Conservation (phyloP, 116 monocot species). For the Posidonia oceanica region DNA sequence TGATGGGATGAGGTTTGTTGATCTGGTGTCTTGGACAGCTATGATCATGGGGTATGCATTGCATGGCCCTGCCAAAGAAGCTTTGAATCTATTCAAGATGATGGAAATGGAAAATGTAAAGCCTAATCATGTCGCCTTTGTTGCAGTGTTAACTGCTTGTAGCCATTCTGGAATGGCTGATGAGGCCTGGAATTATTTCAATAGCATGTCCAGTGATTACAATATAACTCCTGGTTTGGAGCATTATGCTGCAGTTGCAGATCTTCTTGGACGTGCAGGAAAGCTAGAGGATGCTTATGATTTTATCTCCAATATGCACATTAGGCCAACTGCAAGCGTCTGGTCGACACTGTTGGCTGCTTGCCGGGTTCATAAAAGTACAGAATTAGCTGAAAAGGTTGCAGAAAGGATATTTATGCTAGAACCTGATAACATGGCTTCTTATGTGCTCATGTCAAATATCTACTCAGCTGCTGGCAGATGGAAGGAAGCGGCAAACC, state of each 20-base stretch:
- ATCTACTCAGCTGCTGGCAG: conserved; percentile 63
- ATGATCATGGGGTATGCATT: conserved; percentile 97
- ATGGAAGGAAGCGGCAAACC: conserved; percentile 61
- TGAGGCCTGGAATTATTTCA: conserved; percentile 35
- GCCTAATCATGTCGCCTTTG: conserved; percentile 66
- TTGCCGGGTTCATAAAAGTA: conserved; percentile 54
- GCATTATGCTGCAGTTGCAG: conserved; percentile 74
- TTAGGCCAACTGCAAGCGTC: conserved; percentile 63
- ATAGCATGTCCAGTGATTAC: conserved; percentile 48
- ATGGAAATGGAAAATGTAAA: conserved; percentile 46
- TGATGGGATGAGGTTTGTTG: conserved; percentile 30
- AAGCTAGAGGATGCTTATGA: conserved; percentile 58
- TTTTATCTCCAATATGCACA: conserved; percentile 53
- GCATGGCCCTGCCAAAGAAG: conserved; percentile 66
- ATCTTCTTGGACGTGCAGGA: conserved; percentile 58
- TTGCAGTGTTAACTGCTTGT: conserved; percentile 80
- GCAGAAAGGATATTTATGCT: conserved; percentile 52
- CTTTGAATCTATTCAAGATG: conserved; percentile 40
- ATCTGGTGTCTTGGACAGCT: conserved; percentile 71
- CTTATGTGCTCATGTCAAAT: conserved; percentile 60
- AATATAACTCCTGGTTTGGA: conserved; percentile 53
- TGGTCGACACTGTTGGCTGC: conserved; percentile 70
- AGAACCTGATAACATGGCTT: conserved; percentile 42
- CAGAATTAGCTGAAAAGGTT: conserved; percentile 47
- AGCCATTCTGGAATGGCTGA: conserved; percentile 81